Conservation (phyloP, 2,329 filamentous ascomycete species). For the Beauveria rudraprayagi region DNA sequence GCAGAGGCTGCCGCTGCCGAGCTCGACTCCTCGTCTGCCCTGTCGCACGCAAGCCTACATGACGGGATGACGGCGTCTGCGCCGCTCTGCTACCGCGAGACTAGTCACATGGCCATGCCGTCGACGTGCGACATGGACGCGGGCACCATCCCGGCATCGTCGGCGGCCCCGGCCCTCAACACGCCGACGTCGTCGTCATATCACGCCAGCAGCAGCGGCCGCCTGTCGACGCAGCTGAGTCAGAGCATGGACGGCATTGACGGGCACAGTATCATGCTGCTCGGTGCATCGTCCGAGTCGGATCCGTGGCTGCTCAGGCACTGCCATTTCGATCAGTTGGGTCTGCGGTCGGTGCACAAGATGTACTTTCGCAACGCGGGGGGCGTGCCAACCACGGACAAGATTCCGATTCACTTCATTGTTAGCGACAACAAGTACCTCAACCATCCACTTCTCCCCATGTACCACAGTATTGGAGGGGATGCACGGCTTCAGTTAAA, state of each 20-base stretch:
- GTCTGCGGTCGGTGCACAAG: constrained; percentile 26
- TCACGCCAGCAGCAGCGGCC: not conserved
- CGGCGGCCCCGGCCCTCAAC: not conserved
- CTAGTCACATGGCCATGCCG: not conserved
- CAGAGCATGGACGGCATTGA: constrained; percentile 23
- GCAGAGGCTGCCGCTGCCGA: not conserved
- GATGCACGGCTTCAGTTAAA: constrained; percentile 4
- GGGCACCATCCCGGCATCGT: not conserved
- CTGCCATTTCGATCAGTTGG: constrained; percentile 28
- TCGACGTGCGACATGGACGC: not conserved
- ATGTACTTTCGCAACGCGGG: constrained; percentile 30
- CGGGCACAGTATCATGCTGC: constrained; percentile 22
- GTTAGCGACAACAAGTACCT: constrained; percentile 12
- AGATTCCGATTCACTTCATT: constrained; percentile 25
- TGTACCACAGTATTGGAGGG: not conserved
- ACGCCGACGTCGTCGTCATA: constrained; percentile 5
- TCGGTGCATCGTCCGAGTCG: constrained; percentile 25
- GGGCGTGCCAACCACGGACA: constrained; percentile 25
- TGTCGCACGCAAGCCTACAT: not conserved
- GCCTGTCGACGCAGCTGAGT: constrained; percentile 13
- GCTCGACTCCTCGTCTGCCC: not conserved
- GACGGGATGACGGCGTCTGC: not conserved
- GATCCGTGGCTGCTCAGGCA: constrained; percentile 29
- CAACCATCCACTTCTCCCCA: not conserved
- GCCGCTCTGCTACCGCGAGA: not conserved